phyloP scores from a whole-genome alignment of 768 basidiomycete species.

The Lentinula aciculospora region DNA sequence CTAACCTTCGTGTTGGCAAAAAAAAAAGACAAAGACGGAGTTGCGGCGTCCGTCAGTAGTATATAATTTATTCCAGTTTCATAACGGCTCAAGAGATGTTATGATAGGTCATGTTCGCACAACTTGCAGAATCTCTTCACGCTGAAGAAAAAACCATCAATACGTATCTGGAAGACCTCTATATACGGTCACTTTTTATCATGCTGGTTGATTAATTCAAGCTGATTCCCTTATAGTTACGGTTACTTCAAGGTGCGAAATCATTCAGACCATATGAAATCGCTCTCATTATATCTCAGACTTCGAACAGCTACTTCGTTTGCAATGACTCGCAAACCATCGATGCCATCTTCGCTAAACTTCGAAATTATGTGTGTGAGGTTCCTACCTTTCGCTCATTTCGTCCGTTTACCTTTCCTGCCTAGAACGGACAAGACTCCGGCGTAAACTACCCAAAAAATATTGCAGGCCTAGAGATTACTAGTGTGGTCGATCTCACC shows the following conservation, averaged over 20 bases:
- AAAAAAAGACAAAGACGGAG: conserved; percentile 80
- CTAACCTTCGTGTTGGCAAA: too few species aligned
- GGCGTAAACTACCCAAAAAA: conserved; percentile 48
- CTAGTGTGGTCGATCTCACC: conserved; percentile 70
- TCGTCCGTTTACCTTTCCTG: not conserved
- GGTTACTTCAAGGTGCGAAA: conserved; percentile 65
- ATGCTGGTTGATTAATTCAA: not conserved
- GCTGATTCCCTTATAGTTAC: conserved; percentile 1
- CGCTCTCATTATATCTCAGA: conserved; percentile 32
- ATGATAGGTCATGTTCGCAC: conserved; percentile 62
- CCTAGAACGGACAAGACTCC: not conserved
- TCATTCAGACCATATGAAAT: not conserved
- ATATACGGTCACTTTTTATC: conserved; percentile 38
- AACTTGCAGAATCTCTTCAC: conserved; percentile 52
- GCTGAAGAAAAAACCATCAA: conserved; percentile 47
- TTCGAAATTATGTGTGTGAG: conserved; percentile 50
- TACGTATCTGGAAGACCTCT: conserved; percentile 56
- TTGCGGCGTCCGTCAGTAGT: conserved; percentile 65
- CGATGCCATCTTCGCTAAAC: conserved; percentile 58
- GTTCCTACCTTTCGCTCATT: not conserved
- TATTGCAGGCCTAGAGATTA: conserved; percentile 57
- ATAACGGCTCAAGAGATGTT: not conserved
- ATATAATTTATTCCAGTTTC: not conserved
- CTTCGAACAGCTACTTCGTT: conserved; percentile 78
- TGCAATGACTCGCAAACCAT: conserved; percentile 65